Conservation (phyloP, 495 filamentous ascomycete species). For the Hypoxylon crocopeplum region DNA sequence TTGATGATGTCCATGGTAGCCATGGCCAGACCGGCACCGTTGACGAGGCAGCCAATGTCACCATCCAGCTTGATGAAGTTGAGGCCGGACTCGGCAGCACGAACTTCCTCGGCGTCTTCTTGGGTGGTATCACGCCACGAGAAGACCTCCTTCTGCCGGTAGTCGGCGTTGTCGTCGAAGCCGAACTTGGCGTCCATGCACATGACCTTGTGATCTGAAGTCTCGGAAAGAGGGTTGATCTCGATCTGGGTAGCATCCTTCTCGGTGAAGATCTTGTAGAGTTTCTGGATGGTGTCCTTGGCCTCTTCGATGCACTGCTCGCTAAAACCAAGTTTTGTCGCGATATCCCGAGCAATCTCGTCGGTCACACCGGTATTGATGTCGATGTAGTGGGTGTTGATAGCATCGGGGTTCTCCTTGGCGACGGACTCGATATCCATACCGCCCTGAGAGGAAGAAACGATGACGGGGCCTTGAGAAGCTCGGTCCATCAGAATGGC, state of each 20-base stretch:
- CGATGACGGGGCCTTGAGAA: slow-evolving; percentile 91
- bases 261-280: slow-evolving; percentile 98
- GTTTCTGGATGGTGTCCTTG: slow-evolving; percentile 94
- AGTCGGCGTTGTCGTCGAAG: slow-evolving; percentile 98
- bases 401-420: slow-evolving; percentile 96
- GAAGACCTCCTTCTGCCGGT: slow-evolving; percentile 96
- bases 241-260: slow-evolving; percentile 98
- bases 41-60: slow-evolving; percentile 98
- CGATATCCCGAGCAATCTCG: slow-evolving; percentile 89
- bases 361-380: slow-evolving; percentile 96
- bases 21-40: slow-evolving; percentile 98
- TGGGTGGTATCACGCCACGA: slow-evolving; percentile 90
- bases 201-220: slow-evolving; percentile 93
- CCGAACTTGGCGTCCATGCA: slow-evolving; percentile 99
- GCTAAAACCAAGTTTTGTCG: slow-evolving; percentile 92
- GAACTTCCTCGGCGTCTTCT: slow-evolving; percentile 97
- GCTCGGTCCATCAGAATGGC: slow-evolving; percentile 96
- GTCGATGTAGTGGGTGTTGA: slow-evolving; percentile 89
- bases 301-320: slow-evolving; percentile 95
- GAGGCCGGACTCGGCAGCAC: slow-evolving; percentile 87
- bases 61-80: slow-evolving; percentile 99
- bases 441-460: slow-evolving; percentile 96
- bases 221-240: slow-evolving; percentile 98
- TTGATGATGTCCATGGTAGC: slow-evolving; percentile 99
- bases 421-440: slow-evolving; percentile 99